Conservation (phyloP, 352 stramenopile genomes). For the Globisporangium irregulare region DNA sequence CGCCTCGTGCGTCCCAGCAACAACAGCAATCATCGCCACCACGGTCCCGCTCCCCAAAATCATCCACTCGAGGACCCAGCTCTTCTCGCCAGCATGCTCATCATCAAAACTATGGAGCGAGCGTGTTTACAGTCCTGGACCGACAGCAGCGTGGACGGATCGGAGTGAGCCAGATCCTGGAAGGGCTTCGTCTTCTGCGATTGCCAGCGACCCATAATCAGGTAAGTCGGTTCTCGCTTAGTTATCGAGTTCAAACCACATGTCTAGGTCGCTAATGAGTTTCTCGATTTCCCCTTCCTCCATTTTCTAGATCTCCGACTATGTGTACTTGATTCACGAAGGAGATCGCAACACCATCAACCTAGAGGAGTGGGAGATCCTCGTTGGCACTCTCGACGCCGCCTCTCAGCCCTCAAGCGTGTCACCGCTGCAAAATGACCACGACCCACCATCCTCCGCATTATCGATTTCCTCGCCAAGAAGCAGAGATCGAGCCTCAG, state of each 20-base stretch:
- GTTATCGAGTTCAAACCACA: neutral
- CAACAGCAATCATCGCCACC: slow-evolving; percentile 15
- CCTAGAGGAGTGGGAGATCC: slow-evolving; percentile 62
- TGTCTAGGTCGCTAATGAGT: neutral
- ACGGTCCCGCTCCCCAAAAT: slow-evolving; percentile 23
- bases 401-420: slow-evolving; percentile 34
- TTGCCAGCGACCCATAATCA: slow-evolving; percentile 68
- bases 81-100: neutral
- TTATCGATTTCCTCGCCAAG: neutral
- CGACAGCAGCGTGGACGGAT: slow-evolving; percentile 39
- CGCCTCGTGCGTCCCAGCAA: slow-evolving; percentile 11
- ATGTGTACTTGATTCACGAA: slow-evolving; percentile 75
- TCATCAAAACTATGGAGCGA: slow-evolving; percentile 32
- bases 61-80: slow-evolving; percentile 10
- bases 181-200: slow-evolving; percentile 47
- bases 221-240: slow-evolving; percentile 19
- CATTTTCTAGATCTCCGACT: slow-evolving; percentile 54
- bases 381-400: slow-evolving; percentile 62
- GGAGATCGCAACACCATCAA: slow-evolving; percentile 47
- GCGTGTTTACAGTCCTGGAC: slow-evolving; percentile 58
- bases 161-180: slow-evolving; percentile 50
- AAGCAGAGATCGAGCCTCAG: slow-evolving; percentile 1
- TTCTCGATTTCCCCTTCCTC: neutral
- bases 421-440: neutral
- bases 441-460: neutral